phyloP scores from a whole-genome alignment of 192 early-diverging fungal genomes.

The Coemansia sp. region DNA sequence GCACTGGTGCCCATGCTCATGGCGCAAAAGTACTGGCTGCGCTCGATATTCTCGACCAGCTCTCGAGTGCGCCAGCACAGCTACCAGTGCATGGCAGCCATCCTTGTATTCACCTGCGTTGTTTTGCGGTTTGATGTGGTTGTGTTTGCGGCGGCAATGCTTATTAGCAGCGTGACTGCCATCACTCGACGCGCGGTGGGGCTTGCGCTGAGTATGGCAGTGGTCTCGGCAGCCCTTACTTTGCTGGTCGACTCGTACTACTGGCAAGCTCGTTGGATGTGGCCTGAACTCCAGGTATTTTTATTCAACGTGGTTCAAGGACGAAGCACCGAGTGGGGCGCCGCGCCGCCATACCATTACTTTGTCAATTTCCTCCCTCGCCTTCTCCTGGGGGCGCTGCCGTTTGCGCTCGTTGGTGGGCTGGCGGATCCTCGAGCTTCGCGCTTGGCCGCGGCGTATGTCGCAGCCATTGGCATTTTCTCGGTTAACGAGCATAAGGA shows the following conservation, averaged over 20 bases:
- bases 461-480: constrained; percentile 58
- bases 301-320: constrained; percentile 58
- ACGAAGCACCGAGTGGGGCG: constrained; percentile 41
- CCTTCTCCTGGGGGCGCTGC: constrained; percentile 64
- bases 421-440: constrained; percentile 44
- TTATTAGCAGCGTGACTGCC: constrained; percentile 11
- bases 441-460: constrained; percentile 51
- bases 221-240: constrained; percentile 27
- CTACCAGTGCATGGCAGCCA: constrained; percentile 14
- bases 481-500: constrained; percentile 89
- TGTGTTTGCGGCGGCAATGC: constrained; percentile 49
- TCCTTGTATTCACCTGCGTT: constrained; percentile 37
- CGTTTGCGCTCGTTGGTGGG: constrained; percentile 54
- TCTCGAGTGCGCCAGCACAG: background rate
- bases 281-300: constrained; percentile 63
- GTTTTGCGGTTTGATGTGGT: constrained; percentile 59
- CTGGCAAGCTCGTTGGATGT: constrained; percentile 53
- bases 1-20: constrained; percentile 62
- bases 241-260: constrained; percentile 57
- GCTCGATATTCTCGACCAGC: constrained; percentile 4
- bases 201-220: too few relatives aligned
- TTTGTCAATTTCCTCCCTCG: constrained; percentile 66
- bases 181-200: constrained; percentile 19
- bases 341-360: constrained; percentile 67
- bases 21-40: constrained; percentile 50